Percentiles rank a stretch among this genome's conserved stretches.
These are phyloP conservation scores for Heliamphora exappendiculata DNA, from an alignment of 148 eudicot species.

Conservation along the genomic window DNA sequence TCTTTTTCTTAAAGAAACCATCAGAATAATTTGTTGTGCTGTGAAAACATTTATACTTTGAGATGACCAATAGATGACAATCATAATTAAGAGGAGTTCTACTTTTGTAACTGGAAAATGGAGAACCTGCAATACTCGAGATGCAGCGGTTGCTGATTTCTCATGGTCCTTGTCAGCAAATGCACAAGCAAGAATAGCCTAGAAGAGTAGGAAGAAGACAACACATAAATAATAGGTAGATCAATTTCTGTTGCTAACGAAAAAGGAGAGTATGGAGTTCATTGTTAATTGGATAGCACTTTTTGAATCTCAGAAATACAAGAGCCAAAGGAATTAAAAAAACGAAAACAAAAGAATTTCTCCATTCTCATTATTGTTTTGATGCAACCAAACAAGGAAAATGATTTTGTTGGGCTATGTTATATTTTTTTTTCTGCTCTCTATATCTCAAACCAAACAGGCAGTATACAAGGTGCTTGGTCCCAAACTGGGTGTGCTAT, in stretches of 20 bases:
- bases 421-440: neutral
- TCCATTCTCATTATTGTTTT: neutral
- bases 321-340: too few species aligned
- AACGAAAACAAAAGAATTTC: neutral
- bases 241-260: too few species aligned
- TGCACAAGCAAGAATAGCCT: conserved; percentile 95
- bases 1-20: neutral
- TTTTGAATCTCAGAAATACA: too few species aligned
- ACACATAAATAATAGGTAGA: too few species aligned
- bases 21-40: neutral
- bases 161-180: conserved; percentile 87
- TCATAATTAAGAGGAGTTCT: neutral
- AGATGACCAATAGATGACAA: neutral
- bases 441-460: neutral
- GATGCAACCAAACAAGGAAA: neutral
- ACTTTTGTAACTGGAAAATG: neutral
- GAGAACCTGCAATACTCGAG: conserved; percentile 77
- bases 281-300: too few species aligned
- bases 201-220: neutral
- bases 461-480: neutral
- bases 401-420: neutral
- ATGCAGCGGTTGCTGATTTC: conserved; percentile 69
- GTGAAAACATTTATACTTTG: neutral
- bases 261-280: too few species aligned
- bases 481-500: neutral